Evolutionary conservation across 164 flowering plant species (phyloP), one percentile per base, ranked within the genome.

Genomic region (Euptelea pleiosperma): DNA sequence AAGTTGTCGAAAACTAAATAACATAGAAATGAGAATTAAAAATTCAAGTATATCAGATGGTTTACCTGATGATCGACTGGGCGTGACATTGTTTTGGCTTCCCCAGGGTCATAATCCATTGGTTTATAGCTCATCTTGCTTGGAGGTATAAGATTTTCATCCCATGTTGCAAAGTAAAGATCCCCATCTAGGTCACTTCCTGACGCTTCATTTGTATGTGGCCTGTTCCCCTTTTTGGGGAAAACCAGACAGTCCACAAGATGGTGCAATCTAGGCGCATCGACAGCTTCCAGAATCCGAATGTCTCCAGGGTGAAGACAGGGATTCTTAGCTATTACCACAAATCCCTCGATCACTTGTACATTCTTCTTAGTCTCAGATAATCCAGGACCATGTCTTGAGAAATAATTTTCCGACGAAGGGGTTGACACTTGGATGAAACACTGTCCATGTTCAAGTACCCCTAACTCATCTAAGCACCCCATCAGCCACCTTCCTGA

Each of bases 181-280:
- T 90, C 97, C n/a, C 97, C 97, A 69, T 87, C 97, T 15, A 90
- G 80, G 55, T 90, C 97, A 75, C 97, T 87, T 40, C 97, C 97
- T n/a, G 97, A 90, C 22, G 96, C 96, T 70, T 90, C 97, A 72
- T 90, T 62, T 19, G 89, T 29, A 50, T 87, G 96, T 2, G 97
- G 97, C 62, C 98, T 75, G 1, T 81, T 84, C 19, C 98, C 98
- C 56, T 88, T 88, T 58, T 86, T 96, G 54, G 94, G 98, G 58
- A 91, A 91, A 24, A 85, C 80, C 55, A 91, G 70, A 61, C 98
- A 91, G 59, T 91, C 98, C 69, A 70, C 72, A 7, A 91, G 76
- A 71, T 88, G 96, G 44, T 78, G 84, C 68, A 91, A 61, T 12
- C 63, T 75, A 2, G 94, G 90, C 10, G 54, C 74, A 67, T 91